phyloP scores from a whole-genome alignment of 2,329 filamentous ascomycete genomes.

The Cytospora chrysosperma region DNA sequence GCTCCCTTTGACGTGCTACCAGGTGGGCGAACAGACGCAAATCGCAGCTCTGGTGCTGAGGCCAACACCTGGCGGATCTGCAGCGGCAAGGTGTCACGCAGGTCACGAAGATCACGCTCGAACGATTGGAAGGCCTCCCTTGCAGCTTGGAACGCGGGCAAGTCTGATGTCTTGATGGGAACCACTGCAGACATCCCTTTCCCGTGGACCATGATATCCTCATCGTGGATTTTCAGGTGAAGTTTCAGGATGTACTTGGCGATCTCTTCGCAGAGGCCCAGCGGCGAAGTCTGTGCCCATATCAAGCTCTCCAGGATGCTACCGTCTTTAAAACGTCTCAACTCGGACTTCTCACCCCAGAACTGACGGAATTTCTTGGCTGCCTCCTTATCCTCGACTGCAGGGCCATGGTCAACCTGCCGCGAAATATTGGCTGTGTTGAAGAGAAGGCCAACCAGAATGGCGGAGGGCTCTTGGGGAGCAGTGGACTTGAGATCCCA shows the following conservation, averaged over 20 bases:
- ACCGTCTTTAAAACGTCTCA: slow-evolving; percentile 92
- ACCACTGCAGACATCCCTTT: slow-evolving; percentile 51
- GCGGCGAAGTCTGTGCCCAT: slow-evolving; percentile 67
- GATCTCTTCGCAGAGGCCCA: slow-evolving; percentile 77
- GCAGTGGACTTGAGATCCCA: slow-evolving; percentile 49
- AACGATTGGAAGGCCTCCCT: slow-evolving; percentile 70
- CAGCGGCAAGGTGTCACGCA: slow-evolving; percentile 78
- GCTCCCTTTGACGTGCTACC: slow-evolving; percentile 45
- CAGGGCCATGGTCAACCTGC: slow-evolving; percentile 82
- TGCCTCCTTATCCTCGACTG: slow-evolving; percentile 81
- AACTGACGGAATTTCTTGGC: slow-evolving; percentile 82
- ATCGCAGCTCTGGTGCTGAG: slow-evolving; percentile 71
- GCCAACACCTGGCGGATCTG: slow-evolving; percentile 78
- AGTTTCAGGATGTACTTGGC: slow-evolving; percentile 66
- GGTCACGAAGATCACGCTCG: slow-evolving; percentile 71
- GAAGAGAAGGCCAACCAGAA: slow-evolving; percentile 69
- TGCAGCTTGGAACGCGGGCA: slow-evolving; percentile 64
- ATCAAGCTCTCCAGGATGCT: slow-evolving; percentile 90
- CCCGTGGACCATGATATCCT: slow-evolving; percentile 52
- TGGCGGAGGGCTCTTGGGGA: slow-evolving; percentile 27
- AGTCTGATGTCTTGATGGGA: slow-evolving; percentile 46
- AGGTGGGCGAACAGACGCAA: slow-evolving; percentile 62
- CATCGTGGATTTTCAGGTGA: slow-evolving; percentile 63
- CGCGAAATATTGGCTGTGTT: slow-evolving; percentile 71
- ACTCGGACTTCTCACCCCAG: slow-evolving; percentile 91